Percentiles rank a stretch among this genome's conserved stretches.
These are phyloP conservation scores for Ulota crispa DNA, from an alignment of 225 moss, liverwort and hornwort genomes.

Conservation along the genomic window DNA sequence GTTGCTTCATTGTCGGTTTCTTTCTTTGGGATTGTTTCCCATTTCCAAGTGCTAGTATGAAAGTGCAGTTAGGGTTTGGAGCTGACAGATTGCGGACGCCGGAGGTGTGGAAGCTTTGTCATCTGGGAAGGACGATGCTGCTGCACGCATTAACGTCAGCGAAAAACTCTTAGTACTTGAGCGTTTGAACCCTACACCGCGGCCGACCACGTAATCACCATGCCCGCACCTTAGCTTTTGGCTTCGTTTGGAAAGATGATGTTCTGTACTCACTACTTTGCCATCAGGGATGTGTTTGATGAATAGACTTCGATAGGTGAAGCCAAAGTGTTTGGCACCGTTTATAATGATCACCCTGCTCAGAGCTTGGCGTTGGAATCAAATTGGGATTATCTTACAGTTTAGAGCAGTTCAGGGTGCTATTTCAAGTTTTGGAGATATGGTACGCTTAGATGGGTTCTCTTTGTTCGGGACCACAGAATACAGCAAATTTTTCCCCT, in stretches of 20 bases:
- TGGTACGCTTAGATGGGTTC: no score
- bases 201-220: slow-evolving; percentile 53
- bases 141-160: slow-evolving; percentile 51
- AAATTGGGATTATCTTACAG: background rate
- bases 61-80: slow-evolving; percentile 32
- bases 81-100: slow-evolving; percentile 75
- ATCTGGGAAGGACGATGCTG: slow-evolving; percentile 40
- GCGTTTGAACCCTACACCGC: slow-evolving; percentile 58
- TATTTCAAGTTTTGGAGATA: background rate
- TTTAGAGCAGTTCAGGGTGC: background rate
- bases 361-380: slow-evolving; percentile 7
- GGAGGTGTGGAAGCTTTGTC: slow-evolving; percentile 72
- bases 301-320: background rate
- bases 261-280: background rate
- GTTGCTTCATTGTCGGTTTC: background rate
- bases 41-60: slow-evolving; percentile 15
- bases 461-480: no score
- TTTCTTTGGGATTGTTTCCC: background rate
- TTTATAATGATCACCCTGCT: background rate
- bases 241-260: background rate
- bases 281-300: background rate
- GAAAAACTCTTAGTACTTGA: slow-evolving; percentile 54
- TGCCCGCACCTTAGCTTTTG: background rate
- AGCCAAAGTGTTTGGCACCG: background rate
- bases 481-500: background rate